phyloP scores from a whole-genome alignment of 306 rosid genomes.

The Vicia faba region DNA sequence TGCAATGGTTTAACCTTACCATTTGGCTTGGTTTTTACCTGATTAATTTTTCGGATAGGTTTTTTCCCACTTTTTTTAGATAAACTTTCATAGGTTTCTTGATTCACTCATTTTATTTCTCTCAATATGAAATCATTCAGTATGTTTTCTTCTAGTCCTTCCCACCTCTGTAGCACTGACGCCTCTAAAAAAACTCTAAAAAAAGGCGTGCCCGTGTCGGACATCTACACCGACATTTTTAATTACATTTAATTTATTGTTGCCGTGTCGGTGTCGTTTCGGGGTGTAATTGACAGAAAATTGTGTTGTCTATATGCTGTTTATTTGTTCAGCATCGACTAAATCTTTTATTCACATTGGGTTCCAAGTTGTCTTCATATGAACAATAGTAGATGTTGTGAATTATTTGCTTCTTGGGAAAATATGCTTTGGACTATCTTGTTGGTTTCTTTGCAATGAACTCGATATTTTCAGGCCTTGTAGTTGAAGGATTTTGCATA shows the following conservation, averaged over 20 bases:
- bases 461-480: background rate
- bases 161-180: background rate
- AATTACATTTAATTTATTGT: too few species aligned
- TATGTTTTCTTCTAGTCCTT: conserved; percentile 27
- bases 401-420: conserved; percentile 1
- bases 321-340: background rate
- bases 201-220: too few species aligned
- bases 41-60: conserved; percentile 36
- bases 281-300: background rate
- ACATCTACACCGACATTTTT: too few species aligned
- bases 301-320: background rate
- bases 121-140: conserved; percentile 26
- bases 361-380: background rate
- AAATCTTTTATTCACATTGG: background rate
- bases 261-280: too few species aligned
- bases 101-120: conserved; percentile 1
- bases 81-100: background rate
- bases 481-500: background rate
- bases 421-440: background rate
- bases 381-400: background rate
- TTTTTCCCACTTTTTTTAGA: background rate
- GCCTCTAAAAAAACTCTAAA: too few species aligned
- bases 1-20: conserved; percentile 46
- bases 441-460: background rate
- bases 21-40: conserved; percentile 38